phyloP scores from a whole-genome alignment of 2,329 filamentous ascomycete genomes.

The Epichloe brachyelytri region DNA sequence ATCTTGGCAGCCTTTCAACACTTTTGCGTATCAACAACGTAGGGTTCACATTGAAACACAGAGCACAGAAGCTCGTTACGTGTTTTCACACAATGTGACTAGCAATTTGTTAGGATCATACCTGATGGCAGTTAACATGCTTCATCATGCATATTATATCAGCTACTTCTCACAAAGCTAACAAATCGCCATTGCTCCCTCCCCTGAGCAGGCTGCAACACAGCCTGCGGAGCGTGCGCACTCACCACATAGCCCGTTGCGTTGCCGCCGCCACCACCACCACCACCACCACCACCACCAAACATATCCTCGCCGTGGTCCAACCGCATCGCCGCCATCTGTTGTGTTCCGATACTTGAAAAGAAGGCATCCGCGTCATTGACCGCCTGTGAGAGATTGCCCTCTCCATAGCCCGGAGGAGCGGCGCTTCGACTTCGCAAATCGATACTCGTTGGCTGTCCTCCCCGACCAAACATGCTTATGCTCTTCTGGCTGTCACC shows the following conservation, averaged over 20 bases:
- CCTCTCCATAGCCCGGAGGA: conserved; percentile 15
- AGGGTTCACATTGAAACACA: too few relatives aligned
- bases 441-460: conserved; percentile 37
- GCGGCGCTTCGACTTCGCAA: conserved; percentile 23
- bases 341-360: conserved; percentile 57
- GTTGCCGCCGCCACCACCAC: conserved; percentile 40
- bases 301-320: conserved; percentile 49
- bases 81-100: too few relatives aligned
- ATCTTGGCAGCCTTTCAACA: too few relatives aligned
- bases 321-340: conserved; percentile 61
- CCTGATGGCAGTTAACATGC: neutral
- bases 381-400: conserved; percentile 56
- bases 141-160: neutral
- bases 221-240: conserved; percentile 65
- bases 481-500: conserved; percentile 46
- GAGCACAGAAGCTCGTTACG: too few relatives aligned
- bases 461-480: conserved; percentile 42
- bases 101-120: too few relatives aligned
- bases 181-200: conserved; percentile 56
- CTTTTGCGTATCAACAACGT: too few relatives aligned
- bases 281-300: conserved; percentile 43
- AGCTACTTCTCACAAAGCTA: conserved; percentile 38
- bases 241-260: conserved; percentile 60
- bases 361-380: conserved; percentile 87
- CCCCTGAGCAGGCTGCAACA: conserved; percentile 56